Evolutionary conservation across 352 stramenopile genomes (phyloP), one percentile per base, ranked within the genome.

Genomic region (Aphanomyces stellatus): DNA sequence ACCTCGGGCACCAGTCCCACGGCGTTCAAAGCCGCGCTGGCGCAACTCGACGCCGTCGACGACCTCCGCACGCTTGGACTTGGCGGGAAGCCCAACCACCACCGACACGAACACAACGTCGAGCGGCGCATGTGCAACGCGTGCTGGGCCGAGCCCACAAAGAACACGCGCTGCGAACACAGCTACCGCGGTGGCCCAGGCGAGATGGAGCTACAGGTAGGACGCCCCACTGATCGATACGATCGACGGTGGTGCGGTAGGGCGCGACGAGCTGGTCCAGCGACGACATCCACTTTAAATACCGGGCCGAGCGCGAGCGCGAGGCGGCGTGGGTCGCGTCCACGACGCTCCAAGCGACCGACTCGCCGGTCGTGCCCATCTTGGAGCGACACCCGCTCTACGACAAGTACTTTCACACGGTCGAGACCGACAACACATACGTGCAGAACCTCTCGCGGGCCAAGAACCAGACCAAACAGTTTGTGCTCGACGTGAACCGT

Each of bases 401-500:
- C 51, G 76, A 71, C 13, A 72, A 80, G 48, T 89, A 83, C 30
- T 78, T 76, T 33, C 73, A 74, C 17, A 82, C 87, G 28, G 66
- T 94, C 34, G 76, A 87, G 42, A 68, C 86, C 13, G 88, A 92
- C 59, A 95, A 95, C 70, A 53, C 88, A 8, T 76, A 74, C 28
- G 82, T 75, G 15, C 73, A 82, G 48, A 75, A 81, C 1, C 74
- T 81, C 25, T 91, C 88, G 8, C 74, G 81, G 28, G 79, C 80
- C 22, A 75, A 79, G 7, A 92, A 95, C 75, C 73, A 87, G 25
- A 79, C 75, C 56, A 93, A 91, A 66, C 74, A 76, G 10, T 96
- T 95, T 60, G 74, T 96, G 25, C 85, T 91, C 22, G 85, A 96
- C 65, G 90, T 97, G 41, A 90, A 96, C 69, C 84, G 90, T 65